phyloP scores from a whole-genome alignment of 2,329 filamentous ascomycete species.

The Pseudogymnoascus sp. region DNA sequence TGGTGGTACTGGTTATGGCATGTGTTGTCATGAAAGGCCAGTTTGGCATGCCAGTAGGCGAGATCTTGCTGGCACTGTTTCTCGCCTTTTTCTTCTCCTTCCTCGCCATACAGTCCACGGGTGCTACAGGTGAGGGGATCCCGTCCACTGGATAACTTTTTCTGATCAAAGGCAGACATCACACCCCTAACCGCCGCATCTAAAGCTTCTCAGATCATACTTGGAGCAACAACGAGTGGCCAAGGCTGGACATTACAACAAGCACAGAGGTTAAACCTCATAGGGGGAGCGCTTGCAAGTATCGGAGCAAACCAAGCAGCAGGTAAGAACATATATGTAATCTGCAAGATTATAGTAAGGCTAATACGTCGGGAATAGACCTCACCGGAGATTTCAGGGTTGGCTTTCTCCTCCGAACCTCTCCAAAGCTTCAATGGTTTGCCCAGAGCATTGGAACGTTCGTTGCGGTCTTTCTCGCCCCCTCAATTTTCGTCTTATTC shows the following conservation, averaged over 20 bases:
- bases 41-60: background rate
- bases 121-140: background rate
- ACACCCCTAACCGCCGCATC: background rate
- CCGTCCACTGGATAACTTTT: background rate
- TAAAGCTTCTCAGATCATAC: constrained; percentile 2
- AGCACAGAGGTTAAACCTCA: constrained; percentile 1
- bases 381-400: constrained; percentile 2
- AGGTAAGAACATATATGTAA: background rate
- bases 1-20: background rate
- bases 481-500: constrained; percentile 19
- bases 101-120: constrained; percentile 1
- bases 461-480: constrained; percentile 18
- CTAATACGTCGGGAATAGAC: background rate
- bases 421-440: constrained; percentile 12
- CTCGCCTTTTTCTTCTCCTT: constrained; percentile 2
- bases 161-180: background rate
- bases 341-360: background rate
- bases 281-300: background rate
- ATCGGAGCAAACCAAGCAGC: constrained; percentile 5
- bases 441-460: constrained; percentile 18
- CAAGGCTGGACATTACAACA: background rate
- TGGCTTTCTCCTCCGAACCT: constrained; percentile 2
- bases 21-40: constrained; percentile 1
- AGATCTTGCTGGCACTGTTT: background rate
- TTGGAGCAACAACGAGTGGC: constrained; percentile 1